Evolutionary conservation across 2,329 filamentous ascomycete genomes (phyloP).

Genomic region (Fusarium coicis): DNA sequence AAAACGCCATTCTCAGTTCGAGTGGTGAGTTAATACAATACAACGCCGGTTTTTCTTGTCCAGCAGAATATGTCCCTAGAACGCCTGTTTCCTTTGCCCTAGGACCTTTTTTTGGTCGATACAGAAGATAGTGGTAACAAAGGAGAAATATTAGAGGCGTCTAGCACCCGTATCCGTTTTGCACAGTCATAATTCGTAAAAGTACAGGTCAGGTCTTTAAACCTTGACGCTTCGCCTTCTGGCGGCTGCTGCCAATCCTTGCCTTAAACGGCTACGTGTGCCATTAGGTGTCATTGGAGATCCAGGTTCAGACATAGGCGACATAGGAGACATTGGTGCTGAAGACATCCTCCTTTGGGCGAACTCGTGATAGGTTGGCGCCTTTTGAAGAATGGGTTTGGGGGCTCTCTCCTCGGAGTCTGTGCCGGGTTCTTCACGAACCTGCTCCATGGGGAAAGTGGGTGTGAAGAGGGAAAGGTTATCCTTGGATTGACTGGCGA

Average conservation of each 20-base stretch:
- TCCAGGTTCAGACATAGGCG: constrained; percentile 42
- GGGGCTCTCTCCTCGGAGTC: constrained; percentile 38
- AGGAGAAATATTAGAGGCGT: constrained; percentile 35
- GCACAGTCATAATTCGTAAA: constrained; percentile 41
- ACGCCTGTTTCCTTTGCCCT: constrained; percentile 26
- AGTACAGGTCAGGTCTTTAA: constrained; percentile 37
- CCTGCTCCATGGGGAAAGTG: constrained; percentile 49
- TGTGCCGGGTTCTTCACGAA: constrained; percentile 46
- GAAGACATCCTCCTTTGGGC: constrained; percentile 54
- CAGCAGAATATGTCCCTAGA: constrained; percentile 33
- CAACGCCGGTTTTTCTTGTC: constrained; percentile 39
- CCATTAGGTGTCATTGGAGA: constrained; percentile 44
- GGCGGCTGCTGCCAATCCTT: constrained; percentile 40
- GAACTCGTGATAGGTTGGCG: constrained; percentile 61
- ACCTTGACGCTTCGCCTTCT: constrained; percentile 55
- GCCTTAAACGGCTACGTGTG: constrained; percentile 40
- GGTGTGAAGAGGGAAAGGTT: constrained; percentile 43
- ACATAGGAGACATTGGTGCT: constrained; percentile 44
- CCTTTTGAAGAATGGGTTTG: constrained; percentile 37
- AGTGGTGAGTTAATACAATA: constrained; percentile 30
- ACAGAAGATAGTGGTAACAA: constrained; percentile 33
- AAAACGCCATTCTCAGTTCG: constrained; percentile 38
- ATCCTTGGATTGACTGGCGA: constrained; percentile 50
- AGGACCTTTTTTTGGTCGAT: constrained; percentile 29
- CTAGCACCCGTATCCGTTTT: constrained; percentile 30